Percentiles rank a stretch among this genome's conserved stretches.
Evolutionary conservation across 2,329 filamentous ascomycete genomes (phyloP).

Genomic region (Proliferodiscus dingleyae): DNA sequence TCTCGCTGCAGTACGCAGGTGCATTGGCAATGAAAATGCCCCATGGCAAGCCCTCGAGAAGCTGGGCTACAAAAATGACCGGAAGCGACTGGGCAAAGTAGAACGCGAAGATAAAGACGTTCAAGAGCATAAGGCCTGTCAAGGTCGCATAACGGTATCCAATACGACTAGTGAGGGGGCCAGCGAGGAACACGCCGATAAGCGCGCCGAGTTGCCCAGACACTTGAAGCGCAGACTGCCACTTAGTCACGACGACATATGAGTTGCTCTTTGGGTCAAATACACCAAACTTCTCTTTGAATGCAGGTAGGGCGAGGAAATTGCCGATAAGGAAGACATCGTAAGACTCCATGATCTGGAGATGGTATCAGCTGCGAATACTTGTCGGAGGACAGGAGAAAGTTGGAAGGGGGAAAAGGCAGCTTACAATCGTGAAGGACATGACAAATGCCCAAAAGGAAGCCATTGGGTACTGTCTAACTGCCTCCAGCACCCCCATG

Average conservation of each 20-base stretch:
- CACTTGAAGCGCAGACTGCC: slow-evolving; percentile 54
- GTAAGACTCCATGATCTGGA: slow-evolving; percentile 60
- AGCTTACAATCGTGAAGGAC: slow-evolving; percentile 48
- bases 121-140: slow-evolving; percentile 50
- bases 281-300: slow-evolving; percentile 44
- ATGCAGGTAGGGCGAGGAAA: slow-evolving; percentile 49
- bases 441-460: slow-evolving; percentile 51
- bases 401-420: slow-evolving; percentile 1
- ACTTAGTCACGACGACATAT: slow-evolving; percentile 44
- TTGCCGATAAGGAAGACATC: slow-evolving; percentile 56
- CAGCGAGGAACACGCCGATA: slow-evolving; percentile 54
- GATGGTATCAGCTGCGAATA: slow-evolving; percentile 1
- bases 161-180: slow-evolving; percentile 53
- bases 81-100: slow-evolving; percentile 41
- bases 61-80: slow-evolving; percentile 47
- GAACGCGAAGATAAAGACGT: slow-evolving; percentile 38
- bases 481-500: slow-evolving; percentile 45
- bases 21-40: slow-evolving; percentile 63
- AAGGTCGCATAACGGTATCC: slow-evolving; percentile 58
- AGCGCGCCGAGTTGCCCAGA: slow-evolving; percentile 53
- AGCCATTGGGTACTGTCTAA: slow-evolving; percentile 48
- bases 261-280: slow-evolving; percentile 19
- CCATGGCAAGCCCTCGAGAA: slow-evolving; percentile 60
- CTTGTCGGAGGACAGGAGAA: background rate
- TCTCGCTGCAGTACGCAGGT: slow-evolving; percentile 58